Percentiles rank a stretch among this genome's conserved stretches.
These are phyloP conservation scores for Podospora pseudoanserina DNA, from an alignment of 495 filamentous ascomycete species.

Conservation along the genomic window DNA sequence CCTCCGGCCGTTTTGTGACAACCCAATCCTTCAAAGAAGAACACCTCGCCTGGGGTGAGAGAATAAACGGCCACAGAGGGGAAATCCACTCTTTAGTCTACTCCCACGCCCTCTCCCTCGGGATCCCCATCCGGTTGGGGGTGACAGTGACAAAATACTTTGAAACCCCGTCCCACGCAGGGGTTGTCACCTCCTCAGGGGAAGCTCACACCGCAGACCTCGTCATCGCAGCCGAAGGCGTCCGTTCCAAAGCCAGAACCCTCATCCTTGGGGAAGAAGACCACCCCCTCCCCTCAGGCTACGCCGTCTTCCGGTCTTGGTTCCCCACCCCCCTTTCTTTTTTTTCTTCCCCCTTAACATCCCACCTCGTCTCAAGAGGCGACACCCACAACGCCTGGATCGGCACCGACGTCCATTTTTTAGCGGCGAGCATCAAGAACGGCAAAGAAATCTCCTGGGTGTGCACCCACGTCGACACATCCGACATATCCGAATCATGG, in stretches of 20 bases:
- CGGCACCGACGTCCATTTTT: conserved; percentile 61
- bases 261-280: conserved; percentile 61
- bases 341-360: conserved; percentile 57
- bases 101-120: conserved; percentile 47
- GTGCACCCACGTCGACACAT: conserved; percentile 55
- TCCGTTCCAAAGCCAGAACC: conserved; percentile 57
- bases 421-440: conserved; percentile 58
- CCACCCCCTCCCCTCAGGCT: conserved; percentile 55
- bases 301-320: conserved; percentile 60
- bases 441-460: conserved; percentile 68
- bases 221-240: conserved; percentile 61
- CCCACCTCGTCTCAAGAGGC: conserved; percentile 57
- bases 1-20: conserved; percentile 29
- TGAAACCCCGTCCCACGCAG: conserved; percentile 48
- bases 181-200: conserved; percentile 47
- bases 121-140: conserved; percentile 54
- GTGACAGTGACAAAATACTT: conserved; percentile 57
- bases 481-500: conserved; percentile 57
- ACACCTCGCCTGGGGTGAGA: conserved; percentile 25
- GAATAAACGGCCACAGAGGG: conserved; percentile 59
- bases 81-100: conserved; percentile 60
- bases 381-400: conserved; percentile 60
- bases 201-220: conserved; percentile 52
- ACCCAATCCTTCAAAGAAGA: conserved; percentile 32
- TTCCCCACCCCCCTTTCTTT: conserved; percentile 54